Base-by-base conservation (phyloP, 1,284 basidiomycete species). In the Grifola frondosa region DNA sequence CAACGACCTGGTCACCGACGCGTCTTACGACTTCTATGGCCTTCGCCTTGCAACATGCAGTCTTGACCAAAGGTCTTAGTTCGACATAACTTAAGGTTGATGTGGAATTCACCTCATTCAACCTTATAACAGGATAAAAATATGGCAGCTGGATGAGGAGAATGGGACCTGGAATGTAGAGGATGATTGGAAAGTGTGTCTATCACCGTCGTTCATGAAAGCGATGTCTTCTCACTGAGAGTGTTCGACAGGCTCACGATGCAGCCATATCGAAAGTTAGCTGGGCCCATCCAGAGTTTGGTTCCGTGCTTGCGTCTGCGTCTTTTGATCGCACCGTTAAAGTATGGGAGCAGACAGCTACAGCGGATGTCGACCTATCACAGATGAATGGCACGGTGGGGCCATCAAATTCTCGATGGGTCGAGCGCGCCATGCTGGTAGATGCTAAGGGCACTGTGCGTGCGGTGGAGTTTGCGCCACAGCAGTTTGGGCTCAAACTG, bases 241-340 rank as follows among this genome's bases (percentile, higher is more conserved):
- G 6, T 31, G 24, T n/a, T n/a, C 19, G 35, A 10, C 59, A 94
- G 89, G 92, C 92, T 12, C 92, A 95, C 63, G 91, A 93, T 57
- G 91, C 91, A 9, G 81, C 91, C 1, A 74, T 94, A 29, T 80
- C 90, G 7, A 84, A 80, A 62, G 57, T 95, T n/a, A 79, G 78
- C 42, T 96, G 91, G 85, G 89, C 90, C 2, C 91, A 94, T 59
- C 91, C 93, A 6, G 83, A 93, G 62, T 92, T 91, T 52, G 92
- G 91, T 9, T 79, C 81, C 2, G 77, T 96, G 42, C 71, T 96
- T 42, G 91, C 91, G 0, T 91, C 88, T 1, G 80, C 81, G 6
- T 91, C 88, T 1, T 91, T 91, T 57, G 93, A 97, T 65, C 79
- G 92, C 13, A 89, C 88, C 0, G 87, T 92, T 42, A 88, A 93